A percentile compares a stretch with the other conserved stretches of the same genome.
These are phyloP conservation scores for Rubroshorea leprosula DNA, from an alignment of 345 rosid species.

Conservation along the genomic window DNA sequence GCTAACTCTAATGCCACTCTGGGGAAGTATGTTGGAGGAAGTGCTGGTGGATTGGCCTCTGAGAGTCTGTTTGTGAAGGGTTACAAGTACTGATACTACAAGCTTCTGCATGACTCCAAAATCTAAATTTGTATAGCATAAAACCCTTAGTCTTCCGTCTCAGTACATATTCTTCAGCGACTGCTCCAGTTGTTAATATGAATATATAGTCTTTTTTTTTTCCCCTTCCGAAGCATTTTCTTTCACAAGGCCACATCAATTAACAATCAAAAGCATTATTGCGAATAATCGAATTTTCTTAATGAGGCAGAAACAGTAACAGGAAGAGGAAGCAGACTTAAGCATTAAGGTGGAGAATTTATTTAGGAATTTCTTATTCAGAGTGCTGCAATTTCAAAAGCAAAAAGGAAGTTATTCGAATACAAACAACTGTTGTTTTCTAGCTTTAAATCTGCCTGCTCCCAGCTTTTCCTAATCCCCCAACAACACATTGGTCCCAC, in stretches of 20 bases:
- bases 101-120: background rate
- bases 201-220: too few species aligned
- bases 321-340: background rate
- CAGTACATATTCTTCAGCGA: too few species aligned
- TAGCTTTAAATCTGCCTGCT: too few species aligned
- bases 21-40: slow-evolving; percentile 53
- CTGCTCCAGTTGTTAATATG: background rate
- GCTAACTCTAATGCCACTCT: slow-evolving; percentile 83
- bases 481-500: slow-evolving; percentile 39
- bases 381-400: slow-evolving; percentile 21
- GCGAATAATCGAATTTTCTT: background rate
- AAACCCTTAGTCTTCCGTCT: too few species aligned
- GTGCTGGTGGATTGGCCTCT: slow-evolving; percentile 59
- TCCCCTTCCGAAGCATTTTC: too few species aligned
- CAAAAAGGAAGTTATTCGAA: background rate
- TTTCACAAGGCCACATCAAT: too few species aligned
- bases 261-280: too few species aligned
- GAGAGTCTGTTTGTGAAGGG: slow-evolving; percentile 84
- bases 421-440: slow-evolving; percentile 11
- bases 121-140: background rate
- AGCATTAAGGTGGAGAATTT: background rate
- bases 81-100: slow-evolving; percentile 53
- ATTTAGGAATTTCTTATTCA: background rate
- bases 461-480: slow-evolving; percentile 13
- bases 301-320: background rate